Conservation (phyloP, 2,329 filamentous ascomycete species). For the Periconia sp. region DNA sequence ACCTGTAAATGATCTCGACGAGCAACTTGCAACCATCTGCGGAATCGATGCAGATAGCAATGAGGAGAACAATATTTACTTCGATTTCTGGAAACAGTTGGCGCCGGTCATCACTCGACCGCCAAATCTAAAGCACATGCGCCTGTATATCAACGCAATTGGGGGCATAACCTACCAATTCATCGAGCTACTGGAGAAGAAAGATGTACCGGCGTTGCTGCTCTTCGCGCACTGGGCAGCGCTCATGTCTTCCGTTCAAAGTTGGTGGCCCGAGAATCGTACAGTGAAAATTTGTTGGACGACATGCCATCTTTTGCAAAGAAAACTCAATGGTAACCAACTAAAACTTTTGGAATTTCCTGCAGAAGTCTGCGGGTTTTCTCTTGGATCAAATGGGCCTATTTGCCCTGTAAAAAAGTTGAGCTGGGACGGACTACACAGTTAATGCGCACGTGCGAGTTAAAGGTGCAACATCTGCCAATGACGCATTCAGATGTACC, state of each 20-base stretch:
- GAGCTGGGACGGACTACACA: no score
- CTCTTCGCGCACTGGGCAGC: conserved; percentile 18
- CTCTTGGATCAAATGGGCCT: no score
- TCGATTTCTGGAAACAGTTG: conserved; percentile 6
- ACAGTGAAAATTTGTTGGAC: conserved; percentile 11
- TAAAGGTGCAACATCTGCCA: no score
- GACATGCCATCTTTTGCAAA: conserved; percentile 8
- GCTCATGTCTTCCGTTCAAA: conserved; percentile 10
- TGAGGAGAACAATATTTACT: conserved; percentile 2
- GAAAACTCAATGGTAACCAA: not conserved
- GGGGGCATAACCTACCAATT: conserved; percentile 6
- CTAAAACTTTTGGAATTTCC: not conserved
- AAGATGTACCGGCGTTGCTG: conserved; percentile 11
- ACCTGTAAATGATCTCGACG: conserved; percentile 8
- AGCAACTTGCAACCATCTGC: conserved; percentile 9
- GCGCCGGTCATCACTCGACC: conserved; percentile 2
- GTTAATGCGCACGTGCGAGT: no score
- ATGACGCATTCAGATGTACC: no score
- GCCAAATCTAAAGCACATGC: conserved; percentile 2
- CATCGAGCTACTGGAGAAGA: conserved; percentile 10
- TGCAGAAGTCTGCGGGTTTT: conserved; percentile 5
- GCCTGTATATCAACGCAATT: conserved; percentile 7
- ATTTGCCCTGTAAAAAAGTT: no score
- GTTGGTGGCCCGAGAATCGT: conserved; percentile 11
- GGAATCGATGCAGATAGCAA: not conserved